Evolutionary conservation across 2,329 filamentous ascomycete species (phyloP).

Genomic region (Aureobasidium sp.): DNA sequence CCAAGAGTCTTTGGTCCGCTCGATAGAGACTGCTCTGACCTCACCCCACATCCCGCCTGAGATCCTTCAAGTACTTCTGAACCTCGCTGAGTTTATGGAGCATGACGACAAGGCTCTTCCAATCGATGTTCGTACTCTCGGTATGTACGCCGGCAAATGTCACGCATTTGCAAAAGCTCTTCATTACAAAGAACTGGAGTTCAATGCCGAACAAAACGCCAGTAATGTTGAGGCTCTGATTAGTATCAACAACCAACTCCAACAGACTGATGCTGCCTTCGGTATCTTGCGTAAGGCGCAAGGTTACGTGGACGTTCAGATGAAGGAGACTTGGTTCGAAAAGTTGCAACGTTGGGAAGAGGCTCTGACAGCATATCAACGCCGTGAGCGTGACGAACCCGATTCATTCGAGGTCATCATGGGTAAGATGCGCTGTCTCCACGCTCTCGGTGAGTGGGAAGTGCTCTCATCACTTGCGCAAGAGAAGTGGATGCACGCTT

Average conservation of each 20-base stretch:
- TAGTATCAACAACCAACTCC: slow-evolving; percentile 97
- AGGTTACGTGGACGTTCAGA: slow-evolving; percentile 88
- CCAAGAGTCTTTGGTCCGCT: slow-evolving; percentile 91
- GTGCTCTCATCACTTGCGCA: slow-evolving; percentile 80
- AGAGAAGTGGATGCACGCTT: slow-evolving; percentile 88
- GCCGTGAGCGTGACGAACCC: slow-evolving; percentile 66
- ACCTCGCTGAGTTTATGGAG: slow-evolving; percentile 99
- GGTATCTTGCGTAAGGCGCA: slow-evolving; percentile 95
- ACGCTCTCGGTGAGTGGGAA: slow-evolving; percentile 97
- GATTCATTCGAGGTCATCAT: slow-evolving; percentile 87
- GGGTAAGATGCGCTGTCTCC: slow-evolving; percentile 98
- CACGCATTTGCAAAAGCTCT: slow-evolving; percentile 97
- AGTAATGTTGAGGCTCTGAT: slow-evolving; percentile 95
- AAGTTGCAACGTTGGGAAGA: slow-evolving; percentile 98
- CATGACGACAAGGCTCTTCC: slow-evolving; percentile 97
- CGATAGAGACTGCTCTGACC: slow-evolving; percentile 91
- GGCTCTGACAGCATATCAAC: slow-evolving; percentile 83
- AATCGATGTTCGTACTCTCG: slow-evolving; percentile 91
- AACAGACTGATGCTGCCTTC: slow-evolving; percentile 97
- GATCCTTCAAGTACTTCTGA: slow-evolving; percentile 85
- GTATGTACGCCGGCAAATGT: slow-evolving; percentile 90
- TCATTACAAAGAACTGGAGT: slow-evolving; percentile 98
- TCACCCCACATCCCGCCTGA: slow-evolving; percentile 95
- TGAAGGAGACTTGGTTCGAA: slow-evolving; percentile 98
- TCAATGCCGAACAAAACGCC: slow-evolving; percentile 93